These are phyloP conservation scores for Tricharina praecox DNA, from an alignment of 495 filamentous ascomycete species.

Conservation along the genomic window DNA sequence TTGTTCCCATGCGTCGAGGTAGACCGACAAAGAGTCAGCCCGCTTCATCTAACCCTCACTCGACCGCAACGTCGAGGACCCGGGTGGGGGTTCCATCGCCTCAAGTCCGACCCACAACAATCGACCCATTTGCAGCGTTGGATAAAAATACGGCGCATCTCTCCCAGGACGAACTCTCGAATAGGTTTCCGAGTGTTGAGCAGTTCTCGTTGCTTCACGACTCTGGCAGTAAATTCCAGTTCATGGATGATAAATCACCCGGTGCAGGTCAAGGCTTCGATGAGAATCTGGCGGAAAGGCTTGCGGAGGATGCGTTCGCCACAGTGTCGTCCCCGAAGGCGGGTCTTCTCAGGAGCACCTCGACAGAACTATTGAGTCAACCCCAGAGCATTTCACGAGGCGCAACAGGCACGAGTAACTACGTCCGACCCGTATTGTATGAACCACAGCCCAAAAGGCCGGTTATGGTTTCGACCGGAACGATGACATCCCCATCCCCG, in stretches of 20 bases:
- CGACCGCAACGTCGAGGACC: conserved; percentile 21
- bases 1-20: conserved; percentile 86
- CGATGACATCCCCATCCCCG: conserved; percentile 63
- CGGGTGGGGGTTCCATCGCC: conserved; percentile 27
- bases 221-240: conserved; percentile 74
- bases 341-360: conserved; percentile 23
- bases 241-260: conserved; percentile 40
- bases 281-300: conserved; percentile 58
- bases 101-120: conserved; percentile 49
- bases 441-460: conserved; percentile 38
- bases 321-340: conserved; percentile 22
- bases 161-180: conserved; percentile 56
- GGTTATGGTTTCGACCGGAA: conserved; percentile 78
- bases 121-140: conserved; percentile 77
- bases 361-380: conserved; percentile 27
- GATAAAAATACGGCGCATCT: conserved; percentile 46
- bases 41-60: conserved; percentile 18
- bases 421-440: conserved; percentile 18
- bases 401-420: conserved; percentile 13
- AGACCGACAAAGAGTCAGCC: conserved; percentile 44
- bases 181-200: conserved; percentile 77
- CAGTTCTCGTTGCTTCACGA: conserved; percentile 86
- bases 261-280: conserved; percentile 42
- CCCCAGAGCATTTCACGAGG: conserved; percentile 13
- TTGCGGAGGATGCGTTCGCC: conserved; percentile 80